Evolutionary conservation across 2,329 filamentous ascomycete genomes (phyloP).

Genomic region (Malbranchea cinnamomea): DNA sequence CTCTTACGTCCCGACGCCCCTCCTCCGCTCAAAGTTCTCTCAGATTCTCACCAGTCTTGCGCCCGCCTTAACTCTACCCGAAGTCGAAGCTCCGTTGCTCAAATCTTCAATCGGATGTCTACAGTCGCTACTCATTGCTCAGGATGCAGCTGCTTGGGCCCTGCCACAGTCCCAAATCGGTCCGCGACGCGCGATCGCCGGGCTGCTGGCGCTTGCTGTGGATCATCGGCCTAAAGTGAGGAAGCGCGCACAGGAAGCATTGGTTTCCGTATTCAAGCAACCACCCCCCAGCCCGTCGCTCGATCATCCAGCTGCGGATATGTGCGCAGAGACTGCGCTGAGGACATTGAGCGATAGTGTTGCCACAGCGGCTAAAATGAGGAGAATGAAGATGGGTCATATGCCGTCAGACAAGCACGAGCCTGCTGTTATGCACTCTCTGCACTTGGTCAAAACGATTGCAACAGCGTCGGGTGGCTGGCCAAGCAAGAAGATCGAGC

Average conservation of each 20-base stretch:
- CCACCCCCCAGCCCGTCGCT: slow-evolving; percentile 82
- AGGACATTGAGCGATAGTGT: slow-evolving; percentile 60
- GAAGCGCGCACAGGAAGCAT: slow-evolving; percentile 79
- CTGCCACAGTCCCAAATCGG: slow-evolving; percentile 69
- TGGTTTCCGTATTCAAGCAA: slow-evolving; percentile 67
- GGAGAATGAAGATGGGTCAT: slow-evolving; percentile 37
- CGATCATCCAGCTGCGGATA: slow-evolving; percentile 87
- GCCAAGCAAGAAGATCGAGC: slow-evolving; percentile 92
- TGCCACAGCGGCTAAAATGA: slow-evolving; percentile 57
- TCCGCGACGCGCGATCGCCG: slow-evolving; percentile 73
- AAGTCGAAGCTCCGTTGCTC: slow-evolving; percentile 76
- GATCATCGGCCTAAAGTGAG: slow-evolving; percentile 86
- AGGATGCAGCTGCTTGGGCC: slow-evolving; percentile 79
- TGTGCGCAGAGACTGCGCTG: slow-evolving; percentile 86
- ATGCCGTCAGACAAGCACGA: slow-evolving; percentile 47
- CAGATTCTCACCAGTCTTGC: slow-evolving; percentile 80
- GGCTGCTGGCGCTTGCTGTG: slow-evolving; percentile 67
- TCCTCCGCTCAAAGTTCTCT: slow-evolving; percentile 87
- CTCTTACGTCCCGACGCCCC: slow-evolving; percentile 64
- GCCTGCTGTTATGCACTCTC: slow-evolving; percentile 73
- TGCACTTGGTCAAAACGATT: slow-evolving; percentile 84
- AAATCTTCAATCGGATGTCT: slow-evolving; percentile 83
- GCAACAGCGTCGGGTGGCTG: slow-evolving; percentile 79
- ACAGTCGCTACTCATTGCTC: slow-evolving; percentile 77
- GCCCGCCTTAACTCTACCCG: slow-evolving; percentile 62